Evolutionary conservation across 371 early-diverging fungal genomes (phyloP).

Genomic region (Dipsacomyces acuminosporus): DNA sequence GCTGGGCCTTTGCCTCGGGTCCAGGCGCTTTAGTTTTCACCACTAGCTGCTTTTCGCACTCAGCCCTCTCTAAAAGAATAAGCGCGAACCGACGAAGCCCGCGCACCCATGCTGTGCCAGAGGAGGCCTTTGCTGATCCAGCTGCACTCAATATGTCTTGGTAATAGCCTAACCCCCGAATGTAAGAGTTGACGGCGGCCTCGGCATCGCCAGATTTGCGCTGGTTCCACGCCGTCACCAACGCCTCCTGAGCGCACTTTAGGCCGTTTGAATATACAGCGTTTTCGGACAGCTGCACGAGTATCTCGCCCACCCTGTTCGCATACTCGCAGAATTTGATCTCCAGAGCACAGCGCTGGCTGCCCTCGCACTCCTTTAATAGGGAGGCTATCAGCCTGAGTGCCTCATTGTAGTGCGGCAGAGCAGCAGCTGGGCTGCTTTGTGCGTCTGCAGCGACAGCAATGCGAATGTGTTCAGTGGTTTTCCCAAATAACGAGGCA

Average conservation of each 20-base stretch:
- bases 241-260: constrained; percentile 13
- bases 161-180: constrained; percentile 22
- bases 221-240: constrained; percentile 11
- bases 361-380: background rate
- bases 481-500: constrained; percentile 21
- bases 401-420: constrained; percentile 21
- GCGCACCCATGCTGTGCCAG: constrained; percentile 14
- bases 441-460: constrained; percentile 34
- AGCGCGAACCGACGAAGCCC: constrained; percentile 27
- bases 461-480: constrained; percentile 20
- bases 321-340: constrained; percentile 40
- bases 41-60: constrained; percentile 9
- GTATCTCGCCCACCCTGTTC: constrained; percentile 13
- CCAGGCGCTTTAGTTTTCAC: background rate
- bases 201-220: constrained; percentile 1
- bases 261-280: constrained; percentile 4
- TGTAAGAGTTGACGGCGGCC: constrained; percentile 15
- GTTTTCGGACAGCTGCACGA: constrained; percentile 9
- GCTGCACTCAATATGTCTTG: constrained; percentile 19
- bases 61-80: constrained; percentile 19
- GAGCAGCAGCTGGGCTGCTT: constrained; percentile 5
- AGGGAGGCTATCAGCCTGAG: constrained; percentile 17
- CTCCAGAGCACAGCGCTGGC: constrained; percentile 6
- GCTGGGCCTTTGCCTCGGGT: background rate
- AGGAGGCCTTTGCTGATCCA: constrained; percentile 1